These are phyloP conservation scores for Akanthomyces lecanii DNA, from an alignment of 2,329 filamentous ascomycete species.

Conservation along the genomic window DNA sequence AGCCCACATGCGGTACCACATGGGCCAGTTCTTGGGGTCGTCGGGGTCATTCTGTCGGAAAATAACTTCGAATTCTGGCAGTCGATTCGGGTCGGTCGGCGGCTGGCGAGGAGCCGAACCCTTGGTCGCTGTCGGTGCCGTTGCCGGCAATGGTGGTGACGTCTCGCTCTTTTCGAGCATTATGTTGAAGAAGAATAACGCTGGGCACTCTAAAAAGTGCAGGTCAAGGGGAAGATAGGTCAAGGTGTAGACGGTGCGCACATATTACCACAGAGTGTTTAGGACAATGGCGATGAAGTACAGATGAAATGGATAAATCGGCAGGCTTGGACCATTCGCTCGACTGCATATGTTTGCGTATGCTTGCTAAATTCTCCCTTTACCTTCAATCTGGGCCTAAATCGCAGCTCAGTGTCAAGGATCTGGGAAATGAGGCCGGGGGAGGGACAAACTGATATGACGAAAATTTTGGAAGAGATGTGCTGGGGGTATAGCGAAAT, in stretches of 20 bases:
- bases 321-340: background rate
- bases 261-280: background rate
- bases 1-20: slow-evolving; percentile 37
- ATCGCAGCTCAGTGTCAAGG: background rate
- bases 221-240: background rate
- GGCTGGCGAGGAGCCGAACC: background rate
- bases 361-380: background rate
- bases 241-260: background rate
- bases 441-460: background rate
- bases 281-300: background rate
- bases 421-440: slow-evolving; percentile 8
- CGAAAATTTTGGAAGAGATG: no score
- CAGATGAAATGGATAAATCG: background rate
- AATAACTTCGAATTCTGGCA: slow-evolving; percentile 59
- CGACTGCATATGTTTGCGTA: background rate
- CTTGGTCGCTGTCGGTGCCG: background rate
- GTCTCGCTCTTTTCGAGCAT: background rate
- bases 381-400: background rate
- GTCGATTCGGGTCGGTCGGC: background rate
- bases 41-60: slow-evolving; percentile 58
- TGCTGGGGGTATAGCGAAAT: no score
- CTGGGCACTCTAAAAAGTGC: background rate
- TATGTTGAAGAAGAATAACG: background rate
- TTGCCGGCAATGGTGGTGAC: background rate
- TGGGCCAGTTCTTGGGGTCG: slow-evolving; percentile 65